Conservation (phyloP, 1,139 yeast genomes). For the Blastobotrys indianensis region DNA sequence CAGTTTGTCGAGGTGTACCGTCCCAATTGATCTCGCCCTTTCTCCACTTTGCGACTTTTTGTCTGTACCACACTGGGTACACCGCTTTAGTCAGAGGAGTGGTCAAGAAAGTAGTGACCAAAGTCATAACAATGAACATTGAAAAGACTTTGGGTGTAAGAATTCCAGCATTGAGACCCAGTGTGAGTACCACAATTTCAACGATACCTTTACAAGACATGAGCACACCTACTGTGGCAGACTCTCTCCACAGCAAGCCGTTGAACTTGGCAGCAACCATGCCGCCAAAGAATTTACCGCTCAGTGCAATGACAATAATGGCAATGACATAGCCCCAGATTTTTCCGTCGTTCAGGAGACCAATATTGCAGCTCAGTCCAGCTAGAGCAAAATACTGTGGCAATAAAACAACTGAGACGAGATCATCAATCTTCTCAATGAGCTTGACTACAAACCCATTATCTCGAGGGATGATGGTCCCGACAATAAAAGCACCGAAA, state of each 20-base stretch:
- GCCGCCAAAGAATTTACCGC: conserved; percentile 64
- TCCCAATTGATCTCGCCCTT: conserved; percentile 43
- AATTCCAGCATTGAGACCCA: conserved; percentile 66
- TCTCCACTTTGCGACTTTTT: conserved; percentile 40
- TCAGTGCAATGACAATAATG: conserved; percentile 56
- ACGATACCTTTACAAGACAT: conserved; percentile 88
- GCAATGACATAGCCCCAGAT: conserved; percentile 50
- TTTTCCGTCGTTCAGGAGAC: conserved; percentile 46
- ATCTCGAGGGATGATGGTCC: conserved; percentile 72
- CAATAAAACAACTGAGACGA: conserved; percentile 61
- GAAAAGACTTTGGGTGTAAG: conserved; percentile 60
- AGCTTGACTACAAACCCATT: conserved; percentile 62
- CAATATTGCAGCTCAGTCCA: conserved; percentile 63
- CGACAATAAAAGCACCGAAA: conserved; percentile 76
- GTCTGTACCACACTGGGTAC: conserved; percentile 58
- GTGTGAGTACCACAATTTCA: conserved; percentile 58
- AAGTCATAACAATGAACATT: conserved; percentile 78
- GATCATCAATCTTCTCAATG: conserved; percentile 70
- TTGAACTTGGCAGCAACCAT: conserved; percentile 53
- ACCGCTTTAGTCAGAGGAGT: conserved; percentile 60
- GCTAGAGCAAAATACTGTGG: conserved; percentile 78
- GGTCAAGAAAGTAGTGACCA: conserved; percentile 65
- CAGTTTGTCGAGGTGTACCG: conserved; percentile 25
- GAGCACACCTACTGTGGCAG: conserved; percentile 68
- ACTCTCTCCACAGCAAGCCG: conserved; percentile 65